A percentile compares a stretch with the other conserved stretches of the same genome.
These are phyloP conservation scores for Inosperma sp. DNA, from an alignment of 768 basidiomycete species.

Conservation along the genomic window DNA sequence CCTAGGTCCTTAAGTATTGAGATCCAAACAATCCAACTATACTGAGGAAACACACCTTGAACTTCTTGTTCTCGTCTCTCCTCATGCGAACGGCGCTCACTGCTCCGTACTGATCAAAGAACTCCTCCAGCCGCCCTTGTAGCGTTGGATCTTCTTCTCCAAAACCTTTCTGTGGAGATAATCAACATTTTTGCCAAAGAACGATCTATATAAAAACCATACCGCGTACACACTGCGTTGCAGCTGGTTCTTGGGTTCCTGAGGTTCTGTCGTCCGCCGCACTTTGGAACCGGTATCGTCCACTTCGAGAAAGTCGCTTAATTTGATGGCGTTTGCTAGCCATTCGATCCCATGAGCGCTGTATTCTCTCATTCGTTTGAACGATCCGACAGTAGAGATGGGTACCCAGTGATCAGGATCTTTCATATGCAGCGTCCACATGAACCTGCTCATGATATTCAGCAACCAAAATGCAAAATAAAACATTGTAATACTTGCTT, in stretches of 20 bases:
- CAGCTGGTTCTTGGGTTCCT: constrained; percentile 73
- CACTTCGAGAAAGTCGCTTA: constrained; percentile 59
- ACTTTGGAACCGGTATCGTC: constrained; percentile 70
- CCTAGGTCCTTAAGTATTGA: no score
- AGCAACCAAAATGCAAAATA: not conserved
- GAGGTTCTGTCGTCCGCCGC: constrained; percentile 67
- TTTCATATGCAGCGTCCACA: constrained; percentile 87
- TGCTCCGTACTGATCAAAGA: constrained; percentile 72
- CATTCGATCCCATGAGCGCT: constrained; percentile 56
- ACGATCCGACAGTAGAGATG: constrained; percentile 79
- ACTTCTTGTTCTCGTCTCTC: constrained; percentile 74
- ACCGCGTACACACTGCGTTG: constrained; percentile 88
- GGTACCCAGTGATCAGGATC: constrained; percentile 88
- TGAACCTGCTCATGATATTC: constrained; percentile 55
- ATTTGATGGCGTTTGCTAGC: constrained; percentile 62
- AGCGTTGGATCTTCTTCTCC: constrained; percentile 58
- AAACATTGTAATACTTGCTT: constrained; percentile 41
- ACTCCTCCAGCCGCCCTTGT: constrained; percentile 72
- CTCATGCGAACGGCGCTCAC: constrained; percentile 87
- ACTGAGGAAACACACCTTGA: no score
- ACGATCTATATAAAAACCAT: constrained; percentile 30
- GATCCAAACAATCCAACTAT: no score
- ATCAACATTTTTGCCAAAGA: not conserved
- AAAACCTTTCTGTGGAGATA: constrained; percentile 73
- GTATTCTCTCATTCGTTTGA: constrained; percentile 91